phyloP scores from a whole-genome alignment of 2,329 filamentous ascomycete genomes.

The Akanthomyces muscarius region DNA sequence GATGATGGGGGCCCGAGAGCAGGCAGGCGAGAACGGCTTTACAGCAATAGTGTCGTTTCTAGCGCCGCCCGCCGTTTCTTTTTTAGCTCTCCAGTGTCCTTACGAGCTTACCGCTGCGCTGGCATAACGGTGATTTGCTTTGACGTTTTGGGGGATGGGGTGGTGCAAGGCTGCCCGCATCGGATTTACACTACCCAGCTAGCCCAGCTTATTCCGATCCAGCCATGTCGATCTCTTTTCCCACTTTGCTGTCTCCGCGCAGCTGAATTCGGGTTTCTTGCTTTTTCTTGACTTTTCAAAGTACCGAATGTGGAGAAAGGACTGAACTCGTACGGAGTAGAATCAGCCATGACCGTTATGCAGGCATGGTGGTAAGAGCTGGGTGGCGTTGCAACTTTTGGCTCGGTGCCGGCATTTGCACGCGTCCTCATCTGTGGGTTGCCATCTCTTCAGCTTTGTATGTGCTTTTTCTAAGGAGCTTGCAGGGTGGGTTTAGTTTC shows the following conservation, averaged over 20 bases:
- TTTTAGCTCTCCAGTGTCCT: too few relatives aligned
- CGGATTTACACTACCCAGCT: conserved; percentile 3
- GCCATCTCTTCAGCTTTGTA: too few relatives aligned
- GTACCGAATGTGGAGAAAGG: too few relatives aligned
- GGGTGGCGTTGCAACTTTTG: background rate
- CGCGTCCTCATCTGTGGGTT: too few relatives aligned
- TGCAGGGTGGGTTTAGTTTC: too few relatives aligned
- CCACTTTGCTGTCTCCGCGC: too few relatives aligned
- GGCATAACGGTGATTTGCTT: background rate
- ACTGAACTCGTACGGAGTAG: too few relatives aligned
- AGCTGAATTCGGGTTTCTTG: background rate
- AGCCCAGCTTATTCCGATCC: conserved; percentile 3
- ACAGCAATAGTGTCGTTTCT: background rate
- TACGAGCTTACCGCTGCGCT: background rate
- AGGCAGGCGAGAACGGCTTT: background rate
- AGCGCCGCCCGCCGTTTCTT: background rate
- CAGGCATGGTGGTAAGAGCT: too few relatives aligned
- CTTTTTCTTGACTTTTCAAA: too few relatives aligned
- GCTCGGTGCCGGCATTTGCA: too few relatives aligned
- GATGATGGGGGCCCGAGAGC: background rate
- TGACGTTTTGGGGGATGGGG: background rate
- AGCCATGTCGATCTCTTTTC: background rate
- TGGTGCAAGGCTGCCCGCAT: background rate
- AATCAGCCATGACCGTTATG: too few relatives aligned
- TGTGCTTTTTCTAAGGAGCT: too few relatives aligned